Evolutionary conservation across 495 filamentous ascomycete species (phyloP).

Genomic region (Endocarpon pusillum): DNA sequence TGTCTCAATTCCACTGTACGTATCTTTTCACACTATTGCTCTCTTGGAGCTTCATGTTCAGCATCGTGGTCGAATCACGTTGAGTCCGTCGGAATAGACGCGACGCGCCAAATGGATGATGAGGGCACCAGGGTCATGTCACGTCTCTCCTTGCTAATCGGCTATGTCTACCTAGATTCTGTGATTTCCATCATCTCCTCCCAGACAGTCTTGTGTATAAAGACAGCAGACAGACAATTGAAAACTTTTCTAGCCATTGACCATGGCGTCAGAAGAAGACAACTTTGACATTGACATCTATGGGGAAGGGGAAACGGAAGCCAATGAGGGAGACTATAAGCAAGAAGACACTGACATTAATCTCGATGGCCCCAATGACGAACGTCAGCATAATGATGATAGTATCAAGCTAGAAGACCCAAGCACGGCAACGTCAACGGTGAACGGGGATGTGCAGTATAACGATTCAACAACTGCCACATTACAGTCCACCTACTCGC

Average conservation of each 20-base stretch:
- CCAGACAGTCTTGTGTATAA: constrained; percentile 19
- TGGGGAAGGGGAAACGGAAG: constrained; percentile 48
- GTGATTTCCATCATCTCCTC: not conserved
- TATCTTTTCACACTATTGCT: constrained; percentile 21
- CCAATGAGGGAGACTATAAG: constrained; percentile 26
- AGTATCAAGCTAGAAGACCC: constrained; percentile 9
- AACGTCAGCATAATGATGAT: constrained; percentile 11
- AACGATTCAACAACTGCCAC: too few relatives aligned
- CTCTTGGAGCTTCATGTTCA: constrained; percentile 5
- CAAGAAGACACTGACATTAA: constrained; percentile 30
- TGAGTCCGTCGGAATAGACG: constrained; percentile 10
- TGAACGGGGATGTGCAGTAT: constrained; percentile 5
- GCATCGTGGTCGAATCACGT: not conserved
- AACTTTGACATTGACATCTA: constrained; percentile 99
- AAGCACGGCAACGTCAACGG: not conserved
- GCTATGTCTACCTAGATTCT: too few relatives aligned
- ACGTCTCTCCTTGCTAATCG: too few relatives aligned
- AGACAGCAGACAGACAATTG: constrained; percentile 19
- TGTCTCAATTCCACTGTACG: constrained; percentile 29
- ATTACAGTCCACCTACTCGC: not conserved
- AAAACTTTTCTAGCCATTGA: constrained; percentile 19
- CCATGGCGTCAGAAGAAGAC: constrained; percentile 67
- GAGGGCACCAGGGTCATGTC: too few relatives aligned
- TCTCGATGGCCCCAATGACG: constrained; percentile 16
- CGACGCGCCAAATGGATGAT: constrained; percentile 14